A percentile compares a stretch with the other conserved stretches of the same genome.
Conservation (phyloP, 2,329 filamentous ascomycete genomes). For the Penicillium verrucosum region DNA sequence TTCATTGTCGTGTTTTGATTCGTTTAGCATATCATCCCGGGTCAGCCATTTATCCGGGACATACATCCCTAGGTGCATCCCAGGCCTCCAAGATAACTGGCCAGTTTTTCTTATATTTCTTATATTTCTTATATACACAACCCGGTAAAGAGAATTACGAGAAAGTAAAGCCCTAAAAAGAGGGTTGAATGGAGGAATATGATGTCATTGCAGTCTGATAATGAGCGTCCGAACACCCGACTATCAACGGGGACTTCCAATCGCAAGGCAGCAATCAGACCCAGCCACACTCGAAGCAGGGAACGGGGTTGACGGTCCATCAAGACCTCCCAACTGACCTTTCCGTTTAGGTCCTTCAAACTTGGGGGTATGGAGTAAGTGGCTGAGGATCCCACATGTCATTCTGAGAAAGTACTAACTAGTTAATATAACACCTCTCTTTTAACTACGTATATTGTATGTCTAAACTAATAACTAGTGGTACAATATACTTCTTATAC, state of each 20-base stretch:
- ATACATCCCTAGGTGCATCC: neutral
- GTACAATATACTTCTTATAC: neutral
- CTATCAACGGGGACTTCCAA: neutral
- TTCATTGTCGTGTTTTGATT: neutral
- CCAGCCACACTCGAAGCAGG: constrained; percentile 6
- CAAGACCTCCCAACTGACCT: neutral
- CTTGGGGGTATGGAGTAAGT: constrained; percentile 1
- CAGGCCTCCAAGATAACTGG: neutral
- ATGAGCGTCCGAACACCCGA: neutral
- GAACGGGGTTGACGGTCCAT: neutral
- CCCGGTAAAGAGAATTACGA: neutral
- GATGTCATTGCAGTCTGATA: constrained; percentile 3
- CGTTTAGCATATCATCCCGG: neutral
- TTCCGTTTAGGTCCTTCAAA: neutral
- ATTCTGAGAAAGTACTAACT: neutral
- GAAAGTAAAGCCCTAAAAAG: neutral
- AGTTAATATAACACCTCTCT: neutral
- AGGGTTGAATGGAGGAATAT: neutral
- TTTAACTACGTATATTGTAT: no score
- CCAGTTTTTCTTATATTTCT: neutral
- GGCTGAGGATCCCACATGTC: constrained; percentile 2
- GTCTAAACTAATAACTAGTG: neutral
- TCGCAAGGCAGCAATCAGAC: neutral
- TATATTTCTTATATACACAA: no score
- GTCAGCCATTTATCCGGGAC: neutral